Conservation (phyloP, 345 rosid genomes). For the Trapa incisa region DNA sequence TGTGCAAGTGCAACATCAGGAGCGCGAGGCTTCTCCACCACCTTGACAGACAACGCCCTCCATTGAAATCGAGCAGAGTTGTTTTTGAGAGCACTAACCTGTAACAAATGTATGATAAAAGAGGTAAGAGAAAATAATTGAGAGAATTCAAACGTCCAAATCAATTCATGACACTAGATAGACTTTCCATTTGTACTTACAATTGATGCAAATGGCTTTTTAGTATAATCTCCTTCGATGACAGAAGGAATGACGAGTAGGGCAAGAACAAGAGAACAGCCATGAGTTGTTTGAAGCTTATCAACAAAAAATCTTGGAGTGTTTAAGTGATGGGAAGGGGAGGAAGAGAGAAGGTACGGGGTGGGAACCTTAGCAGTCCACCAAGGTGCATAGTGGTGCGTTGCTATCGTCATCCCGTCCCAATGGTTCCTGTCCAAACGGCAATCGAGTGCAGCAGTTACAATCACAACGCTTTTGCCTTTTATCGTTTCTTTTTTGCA, state of each 20-base stretch:
- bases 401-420: too few relatives aligned
- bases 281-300: too few relatives aligned
- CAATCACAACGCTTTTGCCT: too few relatives aligned
- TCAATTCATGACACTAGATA: background rate
- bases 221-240: conserved; percentile 27
- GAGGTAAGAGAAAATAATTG: background rate
- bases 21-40: conserved; percentile 22
- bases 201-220: conserved; percentile 49
- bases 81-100: conserved; percentile 37
- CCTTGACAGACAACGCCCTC: conserved; percentile 11
- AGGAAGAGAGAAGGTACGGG: too few relatives aligned
- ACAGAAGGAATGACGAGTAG: conserved; percentile 12
- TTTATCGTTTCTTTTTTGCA: too few relatives aligned
- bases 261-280: background rate
- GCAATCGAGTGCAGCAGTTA: too few relatives aligned
- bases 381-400: too few relatives aligned
- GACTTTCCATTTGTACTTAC: conserved; percentile 19
- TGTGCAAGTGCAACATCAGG: conserved; percentile 1
- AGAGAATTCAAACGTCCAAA: background rate
- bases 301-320: too few relatives aligned
- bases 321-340: too few relatives aligned
- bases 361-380: too few relatives aligned
- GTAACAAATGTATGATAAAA: background rate
- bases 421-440: too few relatives aligned
- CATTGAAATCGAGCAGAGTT: conserved; percentile 28